Evolutionary conservation across 2,329 filamentous ascomycete genomes (phyloP), one percentile per base, ranked within the genome.

Genomic region (Aspergillus persii): DNA sequence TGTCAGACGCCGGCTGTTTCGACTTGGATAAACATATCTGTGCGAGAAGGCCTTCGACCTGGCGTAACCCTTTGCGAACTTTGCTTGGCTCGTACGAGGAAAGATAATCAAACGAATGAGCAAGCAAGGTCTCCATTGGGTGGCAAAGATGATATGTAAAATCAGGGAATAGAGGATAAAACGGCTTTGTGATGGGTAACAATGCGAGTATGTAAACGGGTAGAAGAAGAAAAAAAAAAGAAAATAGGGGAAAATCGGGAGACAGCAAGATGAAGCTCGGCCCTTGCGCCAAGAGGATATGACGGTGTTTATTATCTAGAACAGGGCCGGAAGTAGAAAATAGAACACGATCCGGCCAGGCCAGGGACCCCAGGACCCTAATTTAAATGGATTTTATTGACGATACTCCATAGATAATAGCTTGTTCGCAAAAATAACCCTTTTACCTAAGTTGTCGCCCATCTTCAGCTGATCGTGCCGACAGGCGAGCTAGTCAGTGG

Each of bases 51-150:
- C 92, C 92, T 79, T 98, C 94, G 64, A 98, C 92, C 79, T 97
- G 94, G 66, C 92, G 89, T 66, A 98, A 80, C 54, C 94, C 95
- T 80, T 97, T 98, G 68, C 92, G 89, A 72, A 98, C 90, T 80
- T 96, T 96, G 74, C 84, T 83, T 59, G 88, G 88, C 69, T 97
- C 92, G 75, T 93, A 93, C 52, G 93, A 97, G 61, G 93, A 96
- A 65, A 97, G 89, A 78, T 96, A 96, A 81, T 97, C 93, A 78
- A 98, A 98, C 61, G 94, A 92, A 74, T 96, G 87, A 49, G 92
- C 96, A 57, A 98, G 83, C 30, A 98, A 85, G 54, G 90, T 87
- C 80, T 98, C 95, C 95, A 98, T 98, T 70, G 18, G 47, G 53
- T 49, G 52, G 53, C 48, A 53, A 51, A 33, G 55, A 44, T 23